Base-by-base conservation (phyloP, 306 rosid species). In the Astragalus membranaceus region DNA sequence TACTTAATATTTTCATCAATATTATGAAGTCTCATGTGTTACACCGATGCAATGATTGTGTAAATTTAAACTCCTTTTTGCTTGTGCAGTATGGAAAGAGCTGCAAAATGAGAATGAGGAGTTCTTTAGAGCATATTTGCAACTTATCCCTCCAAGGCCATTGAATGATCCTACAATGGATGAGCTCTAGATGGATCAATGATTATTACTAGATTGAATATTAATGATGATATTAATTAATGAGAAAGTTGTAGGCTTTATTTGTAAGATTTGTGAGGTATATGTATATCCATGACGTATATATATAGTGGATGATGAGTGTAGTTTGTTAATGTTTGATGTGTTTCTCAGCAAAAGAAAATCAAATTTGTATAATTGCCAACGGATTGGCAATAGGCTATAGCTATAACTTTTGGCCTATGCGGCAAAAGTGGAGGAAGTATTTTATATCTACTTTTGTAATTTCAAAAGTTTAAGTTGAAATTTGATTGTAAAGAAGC, bases 31-130 rank as follows among this genome's bases (percentile, higher is more conserved):
- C n/a, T n/a, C n/a, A n/a, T n/a, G n/a, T n/a, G n/a, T n/a, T n/a
- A n/a, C n/a, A n/a, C n/a, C n/a, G n/a, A n/a, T n/a, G n/a, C n/a
- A n/a, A n/a, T n/a, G 71, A 20, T 70, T 33, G 11, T 72, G 16
- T 70, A 56, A 68, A 42, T 59, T 53, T 46, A 11, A 50, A 36
- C 43, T 57, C 0, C n/a, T 42, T 42, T 42, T 4, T 11, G 10
- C 8, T 42, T 78, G 57, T 70, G 80, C 86, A 94, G 97, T 90
- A 71, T 94, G 98, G 98, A 88, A 81, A 67, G 98, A 88, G 82
- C 83, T 94, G 67, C 95, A 90, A 41, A 94, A 94, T 78, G 98
- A 94, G 85, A 90, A 94, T 67, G 74, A 60, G 53, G 82, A 88
- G 76, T 90, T 94, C 85, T 94, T 94, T 62, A 83, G 80, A 46